Evolutionary conservation across 106 monocot species (phyloP).

Genomic region (Allium cepa): DNA sequence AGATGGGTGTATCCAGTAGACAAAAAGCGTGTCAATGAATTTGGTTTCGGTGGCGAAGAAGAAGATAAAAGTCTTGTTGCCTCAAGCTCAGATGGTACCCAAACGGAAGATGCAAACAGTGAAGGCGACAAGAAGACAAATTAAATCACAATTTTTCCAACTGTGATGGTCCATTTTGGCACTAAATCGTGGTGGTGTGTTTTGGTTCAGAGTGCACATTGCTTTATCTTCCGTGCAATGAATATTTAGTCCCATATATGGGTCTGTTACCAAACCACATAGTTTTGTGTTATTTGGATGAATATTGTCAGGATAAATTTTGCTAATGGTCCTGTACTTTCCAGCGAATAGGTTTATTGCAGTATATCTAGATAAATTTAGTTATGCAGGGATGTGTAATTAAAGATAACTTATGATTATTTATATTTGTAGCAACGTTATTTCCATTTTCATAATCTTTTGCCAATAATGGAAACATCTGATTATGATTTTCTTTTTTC

Average conservation of each 20-base stretch:
- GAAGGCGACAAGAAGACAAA: slow-evolving; percentile 73
- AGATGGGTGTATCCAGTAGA: slow-evolving; percentile 96
- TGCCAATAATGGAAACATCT: background rate
- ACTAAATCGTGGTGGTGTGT: background rate
- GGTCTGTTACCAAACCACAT: background rate
- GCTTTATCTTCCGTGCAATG: background rate
- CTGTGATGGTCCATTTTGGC: background rate
- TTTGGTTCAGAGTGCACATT: background rate
- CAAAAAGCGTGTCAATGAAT: slow-evolving; percentile 80
- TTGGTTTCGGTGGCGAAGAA: slow-evolving; percentile 97
- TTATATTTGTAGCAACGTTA: too few relatives aligned
- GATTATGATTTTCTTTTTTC: background rate
- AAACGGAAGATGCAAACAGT: slow-evolving; percentile 17
- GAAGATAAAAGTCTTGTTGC: slow-evolving; percentile 22
- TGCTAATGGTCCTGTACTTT: background rate
- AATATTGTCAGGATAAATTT: slow-evolving; percentile 4
- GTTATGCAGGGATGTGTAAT: slow-evolving; percentile 1
- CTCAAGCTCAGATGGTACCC: slow-evolving; percentile 11
- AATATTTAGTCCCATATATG: background rate
- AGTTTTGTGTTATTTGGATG: slow-evolving; percentile 7
- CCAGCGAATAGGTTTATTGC: background rate
- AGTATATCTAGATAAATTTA: background rate
- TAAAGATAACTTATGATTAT: background rate
- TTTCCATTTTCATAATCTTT: too few relatives aligned
- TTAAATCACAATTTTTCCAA: slow-evolving; percentile 14